Percentiles rank a stretch among this genome's conserved stretches.
Conservation (phyloP, 176 grass and related monocot genomes). For the Typha latifolia region DNA sequence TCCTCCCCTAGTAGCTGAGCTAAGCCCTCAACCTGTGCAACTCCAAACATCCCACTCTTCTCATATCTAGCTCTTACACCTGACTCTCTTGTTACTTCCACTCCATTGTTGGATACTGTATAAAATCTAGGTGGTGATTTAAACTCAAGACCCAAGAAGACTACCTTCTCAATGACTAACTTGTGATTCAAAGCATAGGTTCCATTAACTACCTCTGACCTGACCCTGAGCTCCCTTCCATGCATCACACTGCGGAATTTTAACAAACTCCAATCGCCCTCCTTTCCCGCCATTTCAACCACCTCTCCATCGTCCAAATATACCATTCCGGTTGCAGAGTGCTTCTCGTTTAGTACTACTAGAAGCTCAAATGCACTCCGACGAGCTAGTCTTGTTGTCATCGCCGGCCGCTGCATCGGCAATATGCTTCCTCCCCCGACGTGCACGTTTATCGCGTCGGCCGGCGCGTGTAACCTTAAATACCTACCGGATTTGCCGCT, state of each 20-base stretch:
- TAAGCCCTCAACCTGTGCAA: slow-evolving; percentile 33
- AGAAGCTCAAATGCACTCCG: slow-evolving; percentile 46
- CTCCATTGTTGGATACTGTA: slow-evolving; percentile 22
- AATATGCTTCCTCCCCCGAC: slow-evolving; percentile 46
- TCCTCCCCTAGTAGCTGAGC: slow-evolving; percentile 39
- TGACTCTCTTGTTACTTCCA: slow-evolving; percentile 17
- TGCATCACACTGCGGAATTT: slow-evolving; percentile 23
- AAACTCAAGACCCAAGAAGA: slow-evolving; percentile 42
- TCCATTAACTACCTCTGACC: slow-evolving; percentile 47
- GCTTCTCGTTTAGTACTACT: slow-evolving; percentile 37
- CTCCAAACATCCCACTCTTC: slow-evolving; percentile 13
- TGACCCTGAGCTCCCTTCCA: slow-evolving; percentile 15
- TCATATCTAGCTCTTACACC: neutral
- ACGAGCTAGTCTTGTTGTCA: slow-evolving; percentile 35
- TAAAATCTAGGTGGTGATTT: neutral
- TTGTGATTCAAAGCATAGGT: slow-evolving; percentile 26
- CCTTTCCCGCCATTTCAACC: slow-evolving; percentile 42
- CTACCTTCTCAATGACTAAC: slow-evolving; percentile 41
- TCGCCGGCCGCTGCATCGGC: slow-evolving; percentile 30
- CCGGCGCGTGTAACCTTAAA: slow-evolving; percentile 36
- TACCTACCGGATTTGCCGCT: slow-evolving; percentile 6
- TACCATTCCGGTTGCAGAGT: slow-evolving; percentile 33
- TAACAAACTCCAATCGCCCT: slow-evolving; percentile 36
- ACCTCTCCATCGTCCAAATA: slow-evolving; percentile 68
- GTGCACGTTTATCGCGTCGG: slow-evolving; percentile 59